Evolutionary conservation across 495 filamentous ascomycete species (phyloP), one percentile per base, ranked within the genome.

Genomic region (Podospora comata): DNA sequence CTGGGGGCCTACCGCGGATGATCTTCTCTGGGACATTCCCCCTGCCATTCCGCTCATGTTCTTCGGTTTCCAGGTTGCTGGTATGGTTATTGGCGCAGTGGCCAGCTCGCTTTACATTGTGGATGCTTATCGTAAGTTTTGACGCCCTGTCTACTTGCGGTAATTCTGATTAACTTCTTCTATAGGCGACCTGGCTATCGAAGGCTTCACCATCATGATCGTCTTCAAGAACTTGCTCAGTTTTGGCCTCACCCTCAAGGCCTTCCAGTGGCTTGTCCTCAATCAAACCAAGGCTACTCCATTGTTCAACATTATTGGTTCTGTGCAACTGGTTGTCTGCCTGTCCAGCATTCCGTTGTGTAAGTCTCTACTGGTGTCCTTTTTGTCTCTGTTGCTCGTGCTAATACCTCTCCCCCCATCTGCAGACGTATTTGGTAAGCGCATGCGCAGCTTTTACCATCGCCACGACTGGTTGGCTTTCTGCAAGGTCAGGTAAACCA

Each of bases 201-300:
- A 97, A 80, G 91, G 89, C 3, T 97, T 97, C 76, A 97, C 93
- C 0, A 91, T 90, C 79, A 83, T 96, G 72, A 82, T 97, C 62
- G 86, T 97, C 26, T 97, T 97, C 84, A 97, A 82, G 79, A 97
- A 97, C 70, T 83, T 97, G 66, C 95, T 97, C 81, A 90, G 88
- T 72, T 97, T 96, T 71, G 90, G 86, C 5, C 80, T 97, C 48
- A 97, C 94, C 0, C 94, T 87, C 67, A 87, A 85, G 67, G 92
- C 91, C 3, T 96, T 91, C 71, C 79, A 92, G 32, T 97, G 94
- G 94, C 78, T 97, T 11, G 78, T 89, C 4, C 20, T 74, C 27
- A 77, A 77, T 16, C 86, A 87, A 0, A 84, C 90, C 30, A 84
- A 82, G 68, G 82, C 82, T 13, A 84, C 86, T 0, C 75, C 73